A percentile compares a stretch with the other conserved stretches of the same genome.
Conservation (phyloP, 2,329 filamentous ascomycete species). For the Chrysosporium keratinophilum region DNA sequence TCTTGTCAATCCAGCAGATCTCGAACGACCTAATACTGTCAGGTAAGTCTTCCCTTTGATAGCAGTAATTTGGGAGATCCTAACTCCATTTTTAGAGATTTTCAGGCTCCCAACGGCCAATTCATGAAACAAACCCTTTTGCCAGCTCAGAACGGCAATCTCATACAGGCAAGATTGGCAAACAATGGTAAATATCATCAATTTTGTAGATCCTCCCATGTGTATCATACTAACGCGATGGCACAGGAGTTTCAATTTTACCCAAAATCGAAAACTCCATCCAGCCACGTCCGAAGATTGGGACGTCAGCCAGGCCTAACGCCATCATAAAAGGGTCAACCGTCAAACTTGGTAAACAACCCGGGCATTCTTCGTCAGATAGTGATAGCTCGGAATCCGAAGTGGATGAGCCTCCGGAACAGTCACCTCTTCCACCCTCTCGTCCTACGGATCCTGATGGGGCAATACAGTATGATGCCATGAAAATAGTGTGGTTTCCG, state of each 20-base stretch:
- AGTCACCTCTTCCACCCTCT: constrained; percentile 44
- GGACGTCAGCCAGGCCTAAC: constrained; percentile 8
- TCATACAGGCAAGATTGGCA: neutral
- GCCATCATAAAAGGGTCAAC: constrained; percentile 18
- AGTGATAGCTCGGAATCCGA: constrained; percentile 44
- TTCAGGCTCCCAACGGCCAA: neutral
- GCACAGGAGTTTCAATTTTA: neutral
- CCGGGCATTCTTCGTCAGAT: constrained; percentile 31
- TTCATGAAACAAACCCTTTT: neutral
- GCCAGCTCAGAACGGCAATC: neutral
- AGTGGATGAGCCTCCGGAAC: constrained; percentile 41
- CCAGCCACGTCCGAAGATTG: constrained; percentile 13
- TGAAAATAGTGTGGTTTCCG: constrained; percentile 52
- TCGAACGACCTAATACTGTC: constrained; percentile 10
- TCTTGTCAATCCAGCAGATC: constrained; percentile 17
- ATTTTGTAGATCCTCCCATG: neutral
- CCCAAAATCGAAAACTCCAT: constrained; percentile 15
- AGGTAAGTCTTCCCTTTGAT: constrained; percentile 6
- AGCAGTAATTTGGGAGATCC: neutral
- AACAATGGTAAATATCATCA: neutral
- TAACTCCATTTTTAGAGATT: neutral
- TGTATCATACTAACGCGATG: neutral
- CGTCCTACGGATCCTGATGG: constrained; percentile 45
- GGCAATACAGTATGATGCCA: constrained; percentile 48
- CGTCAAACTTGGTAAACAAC: constrained; percentile 22